Evolutionary conservation across 23 red algal species (phyloP), one percentile per base, ranked within the genome.

Genomic region (Gracilaria domingensis): DNA sequence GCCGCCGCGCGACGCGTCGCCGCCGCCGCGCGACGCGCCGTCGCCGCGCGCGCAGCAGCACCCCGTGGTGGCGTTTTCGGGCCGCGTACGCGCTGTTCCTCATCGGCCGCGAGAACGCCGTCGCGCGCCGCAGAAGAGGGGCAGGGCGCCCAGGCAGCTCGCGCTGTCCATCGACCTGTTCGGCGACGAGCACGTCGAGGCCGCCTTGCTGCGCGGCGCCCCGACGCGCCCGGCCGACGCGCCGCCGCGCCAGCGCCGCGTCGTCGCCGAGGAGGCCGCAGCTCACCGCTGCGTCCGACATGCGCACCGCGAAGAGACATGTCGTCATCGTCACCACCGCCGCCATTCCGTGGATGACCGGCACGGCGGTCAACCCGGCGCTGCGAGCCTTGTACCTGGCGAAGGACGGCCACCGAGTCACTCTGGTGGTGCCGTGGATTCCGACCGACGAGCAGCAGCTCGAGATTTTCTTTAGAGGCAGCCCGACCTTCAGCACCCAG

Each of bases 311-410:
- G 6, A 65, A 69, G 8, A 81, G 94, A 51, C 38, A 86, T 36
- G 42, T 96, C 24, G 71, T 77, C 14, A 88, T 96, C 13, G 82
- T 96, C 62, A 96, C 94, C 25, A 92, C 94, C 0, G 94, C 94
- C 1, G 84, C 87, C 16, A 87, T 96, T 16, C 94, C 94, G 24
- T 96, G 94, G 94, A 92, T 96, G 88, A 96, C 94, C 3, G 94
- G 94, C 6, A 96, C 94, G 8, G 49, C 84, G 14, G 81, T 96
- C 13, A 96, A 96, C 71, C 79, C 94, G 49, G 78, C 81, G 16
- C 78, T 90, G 42, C 74, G 94, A 13, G 94, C 88, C 1, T 23
- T 91, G 21, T 87, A 96, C 75, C 37, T 96, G n/a, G 94, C 94
- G 25, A 61, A 80, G 34, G 84, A 82, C 39, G 94, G 89, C 38